A percentile compares a stretch with the other conserved stretches of the same genome.
Evolutionary conservation across 1,139 yeast species (phyloP).

Genomic region (Debaryomyces singareniensis): DNA sequence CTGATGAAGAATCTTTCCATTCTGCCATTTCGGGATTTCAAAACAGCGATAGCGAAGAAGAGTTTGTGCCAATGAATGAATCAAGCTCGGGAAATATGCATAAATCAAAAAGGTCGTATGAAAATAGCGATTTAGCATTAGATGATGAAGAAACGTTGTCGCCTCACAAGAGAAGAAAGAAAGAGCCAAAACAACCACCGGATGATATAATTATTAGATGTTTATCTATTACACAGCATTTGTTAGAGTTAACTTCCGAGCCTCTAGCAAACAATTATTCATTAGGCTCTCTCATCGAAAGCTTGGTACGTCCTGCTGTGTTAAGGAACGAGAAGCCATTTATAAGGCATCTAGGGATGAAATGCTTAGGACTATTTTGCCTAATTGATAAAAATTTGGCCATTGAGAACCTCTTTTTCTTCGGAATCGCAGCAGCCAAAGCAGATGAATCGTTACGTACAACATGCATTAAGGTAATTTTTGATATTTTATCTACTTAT

Average conservation of each 20-base stretch:
- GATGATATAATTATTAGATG: conserved; percentile 57
- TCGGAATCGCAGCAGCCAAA: conserved; percentile 60
- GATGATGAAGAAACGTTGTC: conserved; percentile 4
- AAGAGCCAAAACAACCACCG: conserved; percentile 36
- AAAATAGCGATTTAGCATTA: conserved; percentile 8
- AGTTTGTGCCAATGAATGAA: neutral
- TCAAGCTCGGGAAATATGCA: conserved; percentile 6
- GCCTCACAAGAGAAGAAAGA: conserved; percentile 21
- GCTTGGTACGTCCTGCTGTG: conserved; percentile 80
- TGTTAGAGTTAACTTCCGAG: conserved; percentile 61
- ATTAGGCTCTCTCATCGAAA: conserved; percentile 65
- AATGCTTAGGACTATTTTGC: conserved; percentile 76
- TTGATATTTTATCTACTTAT: conserved; percentile 74
- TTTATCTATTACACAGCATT: conserved; percentile 61
- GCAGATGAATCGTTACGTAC: conserved; percentile 52
- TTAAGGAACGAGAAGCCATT: conserved; percentile 53
- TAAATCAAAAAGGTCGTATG: conserved; percentile 16
- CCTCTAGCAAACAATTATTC: conserved; percentile 63
- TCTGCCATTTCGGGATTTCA: conserved; percentile 45
- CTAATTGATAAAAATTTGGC: conserved; percentile 65
- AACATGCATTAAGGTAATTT: conserved; percentile 61
- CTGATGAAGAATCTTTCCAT: conserved; percentile 43
- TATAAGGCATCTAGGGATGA: conserved; percentile 59
- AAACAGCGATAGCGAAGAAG: conserved; percentile 8
- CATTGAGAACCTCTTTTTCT: conserved; percentile 48